A percentile compares a stretch with the other conserved stretches of the same genome.
These are phyloP conservation scores for Nicotiana knightiana DNA, from an alignment of 257 asterid genomes.

Conservation along the genomic window DNA sequence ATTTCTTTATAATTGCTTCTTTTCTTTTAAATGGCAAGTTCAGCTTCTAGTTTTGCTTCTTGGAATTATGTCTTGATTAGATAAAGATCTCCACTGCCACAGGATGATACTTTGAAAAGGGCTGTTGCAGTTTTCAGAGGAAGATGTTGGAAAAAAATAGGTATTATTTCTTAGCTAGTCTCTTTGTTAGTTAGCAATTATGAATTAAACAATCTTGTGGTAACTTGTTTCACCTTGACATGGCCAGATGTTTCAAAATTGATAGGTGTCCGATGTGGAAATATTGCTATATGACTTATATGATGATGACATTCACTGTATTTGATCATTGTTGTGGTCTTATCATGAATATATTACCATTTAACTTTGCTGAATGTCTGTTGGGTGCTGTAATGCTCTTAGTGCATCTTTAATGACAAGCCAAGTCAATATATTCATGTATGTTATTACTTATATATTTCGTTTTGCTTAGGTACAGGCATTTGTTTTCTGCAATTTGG, in stretches of 20 bases:
- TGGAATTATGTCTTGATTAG: not conserved
- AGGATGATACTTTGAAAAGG: conserved; percentile 78
- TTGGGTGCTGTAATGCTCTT: not conserved
- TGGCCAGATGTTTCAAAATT: not conserved
- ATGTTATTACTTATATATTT: not conserved
- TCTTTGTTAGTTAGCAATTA: not conserved
- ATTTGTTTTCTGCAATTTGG: not conserved
- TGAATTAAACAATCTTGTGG: not conserved
- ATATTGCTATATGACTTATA: not conserved
- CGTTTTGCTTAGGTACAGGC: not conserved
- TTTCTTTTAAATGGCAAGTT: not conserved
- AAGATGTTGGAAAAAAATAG: conserved; percentile 98
- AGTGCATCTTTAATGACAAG: not conserved
- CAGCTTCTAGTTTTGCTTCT: not conserved
- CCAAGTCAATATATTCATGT: not conserved
- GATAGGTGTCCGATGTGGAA: not conserved
- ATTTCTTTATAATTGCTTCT: not conserved
- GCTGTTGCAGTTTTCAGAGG: conserved; percentile 84
- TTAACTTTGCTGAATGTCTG: not conserved
- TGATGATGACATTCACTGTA: not conserved
- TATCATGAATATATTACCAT: conserved; percentile 1
- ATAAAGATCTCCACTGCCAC: conserved; percentile 13
- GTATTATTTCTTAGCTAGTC: conserved; percentile 31
- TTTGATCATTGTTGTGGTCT: not conserved
- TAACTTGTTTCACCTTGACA: not conserved